phyloP scores from a whole-genome alignment of 208 protist species.

The Wallacemonas sp. region DNA sequence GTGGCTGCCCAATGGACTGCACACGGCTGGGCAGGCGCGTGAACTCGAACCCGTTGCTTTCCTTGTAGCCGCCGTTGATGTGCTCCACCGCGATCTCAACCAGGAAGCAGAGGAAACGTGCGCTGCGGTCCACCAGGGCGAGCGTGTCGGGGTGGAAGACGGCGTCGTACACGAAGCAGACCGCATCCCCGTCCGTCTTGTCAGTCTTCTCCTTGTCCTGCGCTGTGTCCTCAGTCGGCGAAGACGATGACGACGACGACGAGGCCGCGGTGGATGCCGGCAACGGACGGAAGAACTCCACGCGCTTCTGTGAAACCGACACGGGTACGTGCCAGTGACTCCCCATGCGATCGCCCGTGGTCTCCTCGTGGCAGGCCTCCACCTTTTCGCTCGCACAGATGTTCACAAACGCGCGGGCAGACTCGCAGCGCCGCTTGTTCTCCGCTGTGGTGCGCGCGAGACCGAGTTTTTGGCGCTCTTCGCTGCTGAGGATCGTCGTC shows the following conservation, averaged over 20 bases:
- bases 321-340: constrained; percentile 92
- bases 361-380: constrained; percentile 70
- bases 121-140: constrained; percentile 66
- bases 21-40: constrained; percentile 57
- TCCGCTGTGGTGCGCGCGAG: neutral
- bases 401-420: constrained; percentile 61
- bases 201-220: constrained; percentile 1
- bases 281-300: constrained; percentile 51
- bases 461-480: constrained; percentile 18
- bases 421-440: constrained; percentile 9
- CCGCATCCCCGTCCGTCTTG: too few species aligned
- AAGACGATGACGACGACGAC: constrained; percentile 14
- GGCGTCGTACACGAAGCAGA: constrained; percentile 82
- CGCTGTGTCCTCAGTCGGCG: neutral
- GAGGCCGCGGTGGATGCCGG: neutral
- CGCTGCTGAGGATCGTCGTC: constrained; percentile 24
- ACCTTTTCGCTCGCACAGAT: constrained; percentile 85
- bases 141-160: constrained; percentile 86
- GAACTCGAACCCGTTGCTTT: constrained; percentile 78
- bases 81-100: constrained; percentile 93
- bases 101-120: constrained; percentile 87
- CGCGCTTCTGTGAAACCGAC: constrained; percentile 70
- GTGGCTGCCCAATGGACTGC: constrained; percentile 58
- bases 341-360: constrained; percentile 48
- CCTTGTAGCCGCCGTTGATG: constrained; percentile 84